Percentiles rank a stretch among this genome's conserved stretches.
phyloP scores from a whole-genome alignment of 306 rosid species.

The Bauhinia variegata region DNA sequence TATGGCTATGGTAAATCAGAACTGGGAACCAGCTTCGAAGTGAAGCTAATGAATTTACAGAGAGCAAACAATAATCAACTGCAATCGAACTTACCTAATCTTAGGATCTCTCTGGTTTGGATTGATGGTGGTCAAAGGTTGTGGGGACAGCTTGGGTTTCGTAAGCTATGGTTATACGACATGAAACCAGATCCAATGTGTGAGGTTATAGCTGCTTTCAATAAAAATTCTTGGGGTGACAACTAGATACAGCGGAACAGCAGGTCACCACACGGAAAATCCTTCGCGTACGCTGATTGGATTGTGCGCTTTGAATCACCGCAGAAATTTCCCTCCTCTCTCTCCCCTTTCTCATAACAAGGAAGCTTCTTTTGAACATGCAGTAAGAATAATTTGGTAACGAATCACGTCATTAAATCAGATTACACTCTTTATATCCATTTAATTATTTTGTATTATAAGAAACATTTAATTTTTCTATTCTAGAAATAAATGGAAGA shows the following conservation, averaged over 20 bases:
- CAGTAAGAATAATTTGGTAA: not conserved
- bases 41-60: not conserved
- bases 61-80: conserved; percentile 29
- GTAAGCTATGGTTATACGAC: conserved; percentile 17
- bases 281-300: conserved; percentile 43
- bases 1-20: too few relatives aligned
- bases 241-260: conserved; percentile 57
- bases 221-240: conserved; percentile 32
- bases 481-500: too few relatives aligned
- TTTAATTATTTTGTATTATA: not conserved
- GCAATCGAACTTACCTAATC: not conserved
- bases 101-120: conserved; percentile 5
- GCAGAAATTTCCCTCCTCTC: conserved; percentile 22
- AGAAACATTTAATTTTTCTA: too few relatives aligned
- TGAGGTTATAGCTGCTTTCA: not conserved
- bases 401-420: conserved; percentile 13
- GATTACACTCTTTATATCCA: not conserved
- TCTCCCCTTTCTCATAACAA: not conserved
- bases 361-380: conserved; percentile 19
- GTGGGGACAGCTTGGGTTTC: conserved; percentile 36
- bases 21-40: conserved; percentile 8
- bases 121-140: conserved; percentile 5
- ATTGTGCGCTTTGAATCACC: conserved; percentile 47
- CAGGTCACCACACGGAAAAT: conserved; percentile 52
- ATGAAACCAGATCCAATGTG: conserved; percentile 21